phyloP scores from a whole-genome alignment of 306 rosid genomes.

The Rubus parviflorus region DNA sequence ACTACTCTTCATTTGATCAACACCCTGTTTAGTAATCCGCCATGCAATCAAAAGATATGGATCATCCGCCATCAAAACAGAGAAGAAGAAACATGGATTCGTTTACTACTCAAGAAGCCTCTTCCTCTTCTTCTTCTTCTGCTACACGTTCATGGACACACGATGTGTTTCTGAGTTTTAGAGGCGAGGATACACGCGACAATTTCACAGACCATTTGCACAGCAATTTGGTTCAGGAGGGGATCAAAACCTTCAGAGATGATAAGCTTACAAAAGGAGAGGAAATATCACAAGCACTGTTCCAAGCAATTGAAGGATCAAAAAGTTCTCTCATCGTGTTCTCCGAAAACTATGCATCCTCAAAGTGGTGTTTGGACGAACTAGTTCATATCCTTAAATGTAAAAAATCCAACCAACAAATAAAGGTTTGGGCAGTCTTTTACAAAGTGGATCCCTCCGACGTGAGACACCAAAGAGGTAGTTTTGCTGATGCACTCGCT shows the following conservation, averaged over 20 bases:
- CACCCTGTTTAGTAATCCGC: too few species aligned
- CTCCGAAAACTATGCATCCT: too few species aligned
- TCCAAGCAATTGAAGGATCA: neutral
- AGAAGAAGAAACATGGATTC: too few species aligned
- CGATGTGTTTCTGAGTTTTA: neutral
- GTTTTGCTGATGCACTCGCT: neutral
- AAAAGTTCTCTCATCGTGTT: neutral
- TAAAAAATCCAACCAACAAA: too few species aligned
- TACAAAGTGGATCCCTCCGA: neutral
- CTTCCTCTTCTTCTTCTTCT: neutral
- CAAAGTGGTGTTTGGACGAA: too few species aligned
- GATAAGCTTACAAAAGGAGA: neutral
- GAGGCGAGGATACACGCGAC: neutral
- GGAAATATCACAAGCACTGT: neutral
- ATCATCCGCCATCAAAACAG: too few species aligned
- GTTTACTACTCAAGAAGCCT: too few species aligned
- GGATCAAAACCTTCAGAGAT: neutral
- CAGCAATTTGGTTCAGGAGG: neutral
- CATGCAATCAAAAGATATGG: too few species aligned
- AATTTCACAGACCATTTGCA: neutral
- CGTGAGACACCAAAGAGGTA: neutral
- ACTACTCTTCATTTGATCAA: too few species aligned
- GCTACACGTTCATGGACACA: neutral
- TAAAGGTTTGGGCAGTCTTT: conserved; percentile 6
- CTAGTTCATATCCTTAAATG: too few species aligned